phyloP scores from a whole-genome alignment of 192 early-diverging fungal genomes.

The Chytriomyces hyalinus region DNA sequence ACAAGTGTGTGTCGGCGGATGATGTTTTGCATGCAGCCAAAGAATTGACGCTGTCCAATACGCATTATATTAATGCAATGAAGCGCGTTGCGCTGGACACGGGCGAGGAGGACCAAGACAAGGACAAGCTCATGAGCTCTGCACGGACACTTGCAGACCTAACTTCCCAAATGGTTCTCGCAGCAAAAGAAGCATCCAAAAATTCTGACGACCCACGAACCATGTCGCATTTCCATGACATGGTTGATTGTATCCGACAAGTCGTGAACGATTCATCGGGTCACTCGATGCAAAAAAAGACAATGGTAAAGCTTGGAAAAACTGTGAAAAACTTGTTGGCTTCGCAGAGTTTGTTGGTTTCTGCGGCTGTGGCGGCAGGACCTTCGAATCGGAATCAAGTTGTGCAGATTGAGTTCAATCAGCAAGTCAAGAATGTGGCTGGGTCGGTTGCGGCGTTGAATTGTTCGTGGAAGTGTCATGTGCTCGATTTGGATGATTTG shows the following conservation, averaged over 20 bases:
- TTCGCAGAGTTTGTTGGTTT: conserved; percentile 56
- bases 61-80: conserved; percentile 56
- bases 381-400: conserved; percentile 59
- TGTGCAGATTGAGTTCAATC: conserved; percentile 58
- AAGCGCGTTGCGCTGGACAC: conserved; percentile 44
- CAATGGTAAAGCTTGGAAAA: conserved; percentile 50
- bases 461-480: conserved; percentile 37
- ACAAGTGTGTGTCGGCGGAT: conserved; percentile 47
- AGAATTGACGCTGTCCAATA: conserved; percentile 53
- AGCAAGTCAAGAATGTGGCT: conserved; percentile 43
- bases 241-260: conserved; percentile 33
- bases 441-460: conserved; percentile 48
- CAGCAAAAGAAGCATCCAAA: conserved; percentile 53
- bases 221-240: conserved; percentile 6
- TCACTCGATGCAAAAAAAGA: conserved; percentile 43
- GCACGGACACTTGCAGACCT: conserved; percentile 51
- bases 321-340: conserved; percentile 52
- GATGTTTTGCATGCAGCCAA: conserved; percentile 52
- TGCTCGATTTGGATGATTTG: conserved; percentile 44
- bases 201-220: conserved; percentile 33
- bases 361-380: conserved; percentile 45
- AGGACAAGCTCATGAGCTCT: conserved; percentile 40
- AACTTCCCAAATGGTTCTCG: conserved; percentile 52
- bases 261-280: conserved; percentile 35
- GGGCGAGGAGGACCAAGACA: conserved; percentile 39